Conservation (phyloP, 2,329 filamentous ascomycete species). For the Penicillium sp. region DNA sequence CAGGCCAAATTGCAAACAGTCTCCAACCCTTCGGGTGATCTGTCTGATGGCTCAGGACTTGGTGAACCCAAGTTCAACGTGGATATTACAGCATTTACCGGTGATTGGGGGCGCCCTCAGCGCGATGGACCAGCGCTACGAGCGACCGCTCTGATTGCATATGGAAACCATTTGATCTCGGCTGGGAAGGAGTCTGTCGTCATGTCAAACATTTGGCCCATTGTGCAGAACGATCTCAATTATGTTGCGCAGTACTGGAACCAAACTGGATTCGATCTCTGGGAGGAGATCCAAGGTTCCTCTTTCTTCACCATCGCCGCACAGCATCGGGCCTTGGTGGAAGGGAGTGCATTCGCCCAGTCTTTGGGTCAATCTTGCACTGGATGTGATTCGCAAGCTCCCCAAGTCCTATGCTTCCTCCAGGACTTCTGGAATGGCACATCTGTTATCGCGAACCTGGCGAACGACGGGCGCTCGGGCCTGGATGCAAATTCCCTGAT, state of each 20-base stretch:
- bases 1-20: constrained; percentile 67
- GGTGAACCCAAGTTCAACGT: constrained; percentile 74
- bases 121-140: constrained; percentile 76
- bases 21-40: constrained; percentile 66
- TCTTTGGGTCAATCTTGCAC: constrained; percentile 59
- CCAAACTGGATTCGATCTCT: constrained; percentile 66
- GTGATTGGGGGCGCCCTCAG: constrained; percentile 74
- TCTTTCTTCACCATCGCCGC: constrained; percentile 76
- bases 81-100: constrained; percentile 61
- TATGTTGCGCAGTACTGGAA: constrained; percentile 61
- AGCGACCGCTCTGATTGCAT: constrained; percentile 70
- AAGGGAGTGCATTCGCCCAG: constrained; percentile 68
- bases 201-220: constrained; percentile 64
- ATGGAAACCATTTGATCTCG: constrained; percentile 67
- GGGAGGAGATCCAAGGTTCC: constrained; percentile 76
- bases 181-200: constrained; percentile 42
- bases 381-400: constrained; percentile 64
- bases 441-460: constrained; percentile 67
- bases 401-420: constrained; percentile 70
- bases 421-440: constrained; percentile 69
- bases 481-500: constrained; percentile 70
- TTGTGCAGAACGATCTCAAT: constrained; percentile 71
- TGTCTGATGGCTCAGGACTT: constrained; percentile 50
- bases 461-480: constrained; percentile 61
- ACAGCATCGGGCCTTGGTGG: constrained; percentile 62